Conservation (phyloP, 1,284 basidiomycete species). For the Boletus mariae region DNA sequence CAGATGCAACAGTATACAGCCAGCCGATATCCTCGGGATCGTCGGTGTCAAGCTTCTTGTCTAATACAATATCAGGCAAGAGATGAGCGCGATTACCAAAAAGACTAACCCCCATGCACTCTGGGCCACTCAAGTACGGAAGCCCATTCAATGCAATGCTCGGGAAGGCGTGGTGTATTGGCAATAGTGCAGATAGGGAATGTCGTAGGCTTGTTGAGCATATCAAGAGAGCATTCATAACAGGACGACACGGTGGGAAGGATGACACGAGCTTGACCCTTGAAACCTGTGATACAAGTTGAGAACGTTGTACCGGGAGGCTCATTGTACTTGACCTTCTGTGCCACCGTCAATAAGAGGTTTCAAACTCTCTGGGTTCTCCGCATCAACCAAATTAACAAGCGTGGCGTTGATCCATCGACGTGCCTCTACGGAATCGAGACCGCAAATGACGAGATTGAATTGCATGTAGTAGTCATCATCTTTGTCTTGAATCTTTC, state of each 20-base stretch:
- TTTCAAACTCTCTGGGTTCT: conserved; percentile 90
- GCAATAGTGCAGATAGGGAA: conserved; percentile 99
- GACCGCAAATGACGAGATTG: conserved; percentile 93
- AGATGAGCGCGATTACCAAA: background rate
- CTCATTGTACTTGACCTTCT: conserved; percentile 61
- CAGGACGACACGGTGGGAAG: conserved; percentile 94
- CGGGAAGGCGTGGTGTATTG: conserved; percentile 95
- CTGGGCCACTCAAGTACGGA: conserved; percentile 98
- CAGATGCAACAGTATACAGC: conserved; percentile 79
- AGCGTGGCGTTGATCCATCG: conserved; percentile 99
- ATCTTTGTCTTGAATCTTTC: conserved; percentile 98
- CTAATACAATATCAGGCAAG: conserved; percentile 39
- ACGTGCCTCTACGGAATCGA: conserved; percentile 96
- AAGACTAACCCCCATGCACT: conserved; percentile 71
- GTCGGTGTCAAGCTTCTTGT: conserved; percentile 94
- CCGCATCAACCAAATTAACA: conserved; percentile 88
- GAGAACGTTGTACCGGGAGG: background rate
- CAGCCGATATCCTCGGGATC: conserved; percentile 96
- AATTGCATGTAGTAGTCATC: conserved; percentile 97
- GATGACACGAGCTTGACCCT: conserved; percentile 97
- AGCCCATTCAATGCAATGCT: conserved; percentile 99
- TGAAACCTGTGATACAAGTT: conserved; percentile 69
- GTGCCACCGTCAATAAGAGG: conserved; percentile 99
- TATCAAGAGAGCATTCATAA: conserved; percentile 97
- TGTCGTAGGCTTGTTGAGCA: conserved; percentile 95